phyloP scores from a whole-genome alignment of 2,329 filamentous ascomycete genomes.

The Fusarium liriodendri region DNA sequence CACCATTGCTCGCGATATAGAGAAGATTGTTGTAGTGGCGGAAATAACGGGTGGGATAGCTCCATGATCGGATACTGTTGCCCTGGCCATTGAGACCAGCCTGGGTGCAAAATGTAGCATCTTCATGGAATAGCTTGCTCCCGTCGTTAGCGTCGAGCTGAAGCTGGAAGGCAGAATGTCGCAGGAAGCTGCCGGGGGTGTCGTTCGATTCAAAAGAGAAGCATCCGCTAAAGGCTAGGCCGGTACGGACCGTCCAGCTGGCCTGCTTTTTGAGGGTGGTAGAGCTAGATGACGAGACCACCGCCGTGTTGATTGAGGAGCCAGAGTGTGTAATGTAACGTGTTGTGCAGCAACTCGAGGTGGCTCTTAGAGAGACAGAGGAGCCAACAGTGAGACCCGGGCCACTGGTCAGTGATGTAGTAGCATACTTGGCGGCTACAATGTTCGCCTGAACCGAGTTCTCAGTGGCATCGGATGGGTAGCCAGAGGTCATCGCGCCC shows the following conservation, averaged over 20 bases:
- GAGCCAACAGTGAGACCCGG: conserved; percentile 4
- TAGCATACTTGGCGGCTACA: conserved; percentile 22
- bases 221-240: conserved; percentile 23
- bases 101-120: conserved; percentile 25
- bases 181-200: conserved; percentile 15
- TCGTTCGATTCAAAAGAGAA: conserved; percentile 22
- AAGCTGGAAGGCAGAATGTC: conserved; percentile 5
- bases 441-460: conserved; percentile 23
- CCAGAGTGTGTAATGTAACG: conserved; percentile 8
- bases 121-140: conserved; percentile 17
- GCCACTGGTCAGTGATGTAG: conserved; percentile 5
- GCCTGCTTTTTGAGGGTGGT: conserved; percentile 17
- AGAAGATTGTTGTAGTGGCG: conserved; percentile 14
- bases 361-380: conserved; percentile 16
- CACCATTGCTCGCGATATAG: conserved; percentile 7
- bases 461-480: conserved; percentile 23
- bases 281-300: conserved; percentile 9
- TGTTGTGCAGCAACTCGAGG: conserved; percentile 16
- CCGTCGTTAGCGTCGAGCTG: neutral
- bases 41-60: conserved; percentile 21
- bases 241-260: conserved; percentile 19
- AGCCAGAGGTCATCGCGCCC: conserved; percentile 11
- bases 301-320: conserved; percentile 18
- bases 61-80: conserved; percentile 19
- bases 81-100: conserved; percentile 10